Evolutionary conservation across 768 basidiomycete species (phyloP), one percentile per base, ranked within the genome.

Genomic region (Krasilnikovozyma curviuscula): DNA sequence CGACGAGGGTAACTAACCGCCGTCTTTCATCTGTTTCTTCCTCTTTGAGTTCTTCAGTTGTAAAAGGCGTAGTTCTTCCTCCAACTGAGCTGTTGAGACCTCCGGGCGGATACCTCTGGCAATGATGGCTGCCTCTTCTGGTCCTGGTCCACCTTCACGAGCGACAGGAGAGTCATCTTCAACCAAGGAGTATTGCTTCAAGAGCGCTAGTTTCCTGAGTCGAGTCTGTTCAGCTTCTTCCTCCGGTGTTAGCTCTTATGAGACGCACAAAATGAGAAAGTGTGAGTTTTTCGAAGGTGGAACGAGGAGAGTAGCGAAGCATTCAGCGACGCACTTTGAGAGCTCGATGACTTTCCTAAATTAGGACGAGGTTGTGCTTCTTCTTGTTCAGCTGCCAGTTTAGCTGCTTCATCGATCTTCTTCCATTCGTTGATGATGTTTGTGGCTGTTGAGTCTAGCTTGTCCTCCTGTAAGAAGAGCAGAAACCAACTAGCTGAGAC

Each of bases 121-220:
- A n/a, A n/a, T n/a, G n/a, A n/a, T n/a, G n/a, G n/a, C n/a, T n/a
- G n/a, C 40, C 39, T 46, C 44, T 10, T 45, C 50, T 2, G 50
- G 44, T 28, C 50, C 50, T 13, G 44, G 44, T 7, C 44, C 50
- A 12, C 50, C 50, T 16, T 18, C 18, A 31, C 39, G 41, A 3
- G 13, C 28, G 43, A 23, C 18, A 2, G 27, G 41, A n/a, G 24
- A 16, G 12, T 23, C 35, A 16, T 52, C 50, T 28, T 52, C 50
- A 28, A 52, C 45, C 7, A 52, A 27, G 3, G 39, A 31, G 35
- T 52, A 52, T 37, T 52, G 44, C 34, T 46, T 40, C 28, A 52
- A 25, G 23, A 52, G 30, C 23, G 40, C 39, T 14, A 34, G 40
- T 33, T 34, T 34, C 0, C 40, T 39, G 18, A 37, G 35, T 4